Evolutionary conservation across 192 early-diverging fungal species (phyloP).

Genomic region (Linnemannia elongata): DNA sequence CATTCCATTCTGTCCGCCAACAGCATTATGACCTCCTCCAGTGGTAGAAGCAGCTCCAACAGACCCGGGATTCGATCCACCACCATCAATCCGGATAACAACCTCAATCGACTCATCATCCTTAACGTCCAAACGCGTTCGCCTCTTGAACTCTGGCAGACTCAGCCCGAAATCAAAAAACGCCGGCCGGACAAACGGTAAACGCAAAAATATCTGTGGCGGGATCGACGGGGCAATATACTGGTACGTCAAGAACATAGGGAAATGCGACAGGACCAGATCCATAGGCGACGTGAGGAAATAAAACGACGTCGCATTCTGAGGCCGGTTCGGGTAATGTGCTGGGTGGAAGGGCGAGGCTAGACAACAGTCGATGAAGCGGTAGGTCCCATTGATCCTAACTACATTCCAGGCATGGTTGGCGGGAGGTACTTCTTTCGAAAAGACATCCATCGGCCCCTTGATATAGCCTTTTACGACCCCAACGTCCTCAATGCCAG

Average conservation of each 20-base stretch:
- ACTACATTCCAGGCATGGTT: slow-evolving; percentile 58
- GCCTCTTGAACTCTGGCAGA: slow-evolving; percentile 46
- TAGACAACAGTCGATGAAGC: slow-evolving; percentile 69
- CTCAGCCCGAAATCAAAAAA: slow-evolving; percentile 59
- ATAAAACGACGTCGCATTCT: slow-evolving; percentile 41
- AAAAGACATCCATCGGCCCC: slow-evolving; percentile 57
- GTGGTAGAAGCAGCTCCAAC: not conserved
- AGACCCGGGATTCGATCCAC: slow-evolving; percentile 6
- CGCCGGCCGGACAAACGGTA: slow-evolving; percentile 62
- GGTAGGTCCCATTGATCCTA: slow-evolving; percentile 64
- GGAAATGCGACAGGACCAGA: slow-evolving; percentile 50
- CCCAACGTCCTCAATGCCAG: slow-evolving; percentile 59
- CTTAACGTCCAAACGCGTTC: slow-evolving; percentile 39
- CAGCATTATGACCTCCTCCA: slow-evolving; percentile 1
- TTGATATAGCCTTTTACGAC: slow-evolving; percentile 64
- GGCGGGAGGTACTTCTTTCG: slow-evolving; percentile 34
- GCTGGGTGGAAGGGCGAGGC: slow-evolving; percentile 62
- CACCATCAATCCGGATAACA: slow-evolving; percentile 26
- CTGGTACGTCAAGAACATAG: slow-evolving; percentile 55
- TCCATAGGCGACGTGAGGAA: slow-evolving; percentile 55
- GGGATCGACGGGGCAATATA: slow-evolving; percentile 57
- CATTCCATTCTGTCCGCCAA: slow-evolving; percentile 15
- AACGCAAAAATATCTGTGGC: slow-evolving; percentile 44
- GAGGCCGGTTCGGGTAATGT: slow-evolving; percentile 46
- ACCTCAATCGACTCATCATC: slow-evolving; percentile 47